Conservation (phyloP, 1,284 basidiomycete genomes). For the Leccinum solheimii region DNA sequence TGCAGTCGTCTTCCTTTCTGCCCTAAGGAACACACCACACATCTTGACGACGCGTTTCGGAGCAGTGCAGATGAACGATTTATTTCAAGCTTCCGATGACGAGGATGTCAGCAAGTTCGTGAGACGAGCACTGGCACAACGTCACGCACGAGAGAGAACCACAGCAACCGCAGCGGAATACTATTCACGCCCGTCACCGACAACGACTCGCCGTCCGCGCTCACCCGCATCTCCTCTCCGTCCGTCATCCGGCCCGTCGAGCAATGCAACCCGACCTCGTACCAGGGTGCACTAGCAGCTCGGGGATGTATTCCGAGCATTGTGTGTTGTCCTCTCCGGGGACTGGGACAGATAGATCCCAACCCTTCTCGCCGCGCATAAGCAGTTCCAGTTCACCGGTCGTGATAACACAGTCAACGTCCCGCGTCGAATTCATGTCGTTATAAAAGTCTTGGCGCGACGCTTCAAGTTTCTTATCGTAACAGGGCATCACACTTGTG, state of each 20-base stretch:
- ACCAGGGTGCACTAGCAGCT: constrained; percentile 77
- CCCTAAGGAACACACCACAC: constrained; percentile 17
- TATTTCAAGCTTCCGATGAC: no score
- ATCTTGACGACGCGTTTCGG: background rate
- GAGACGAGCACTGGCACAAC: no score
- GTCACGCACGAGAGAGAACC: no score
- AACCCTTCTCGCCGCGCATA: constrained; percentile 73
- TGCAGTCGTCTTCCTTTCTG: constrained; percentile 8
- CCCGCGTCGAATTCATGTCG: constrained; percentile 75
- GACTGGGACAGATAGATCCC: constrained; percentile 68
- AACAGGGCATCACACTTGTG: constrained; percentile 95
- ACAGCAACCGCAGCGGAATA: no score
- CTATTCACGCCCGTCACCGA: no score
- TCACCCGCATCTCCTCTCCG: no score
- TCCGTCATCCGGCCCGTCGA: no score
- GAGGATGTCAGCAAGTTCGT: no score
- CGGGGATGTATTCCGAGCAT: constrained; percentile 50
- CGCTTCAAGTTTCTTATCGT: constrained; percentile 99
- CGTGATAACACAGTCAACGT: constrained; percentile 97
- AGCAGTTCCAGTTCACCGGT: constrained; percentile 93
- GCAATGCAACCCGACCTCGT: constrained; percentile 71
- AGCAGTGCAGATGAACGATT: no score
- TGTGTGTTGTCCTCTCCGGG: constrained; percentile 42
- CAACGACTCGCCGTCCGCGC: no score
- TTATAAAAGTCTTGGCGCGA: constrained; percentile 90